Percentiles rank a stretch among this genome's conserved stretches.
These are phyloP conservation scores for Mycotypha africana DNA, from an alignment of 371 early-diverging fungal genomes.

Conservation along the genomic window DNA sequence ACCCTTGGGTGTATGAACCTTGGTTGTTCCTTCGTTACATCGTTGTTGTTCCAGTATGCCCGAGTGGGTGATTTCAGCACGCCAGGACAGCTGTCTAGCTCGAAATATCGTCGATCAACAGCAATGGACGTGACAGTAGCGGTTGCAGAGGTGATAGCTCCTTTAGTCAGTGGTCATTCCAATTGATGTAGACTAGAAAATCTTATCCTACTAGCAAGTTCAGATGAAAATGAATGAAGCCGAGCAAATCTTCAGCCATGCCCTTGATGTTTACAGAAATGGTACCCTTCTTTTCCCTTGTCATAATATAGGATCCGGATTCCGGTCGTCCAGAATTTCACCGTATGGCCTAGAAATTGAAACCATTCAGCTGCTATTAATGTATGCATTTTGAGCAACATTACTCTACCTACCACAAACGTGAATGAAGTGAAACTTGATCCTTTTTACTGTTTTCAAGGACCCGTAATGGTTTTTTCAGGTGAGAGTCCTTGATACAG, in stretches of 20 bases:
- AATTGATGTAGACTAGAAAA: slow-evolving; percentile 6
- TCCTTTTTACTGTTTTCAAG: slow-evolving; percentile 9
- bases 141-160: slow-evolving; percentile 5
- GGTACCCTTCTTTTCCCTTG: slow-evolving; percentile 9
- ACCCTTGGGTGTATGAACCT: no score
- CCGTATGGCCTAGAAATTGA: slow-evolving; percentile 7
- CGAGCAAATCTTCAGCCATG: slow-evolving; percentile 10
- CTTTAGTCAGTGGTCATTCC: slow-evolving; percentile 7
- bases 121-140: no score
- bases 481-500: slow-evolving; percentile 6
- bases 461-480: slow-evolving; percentile 4
- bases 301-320: slow-evolving; percentile 8
- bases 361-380: slow-evolving; percentile 6
- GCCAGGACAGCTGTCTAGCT: no score
- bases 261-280: slow-evolving; percentile 8
- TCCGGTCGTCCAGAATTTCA: slow-evolving; percentile 8
- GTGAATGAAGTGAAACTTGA: slow-evolving; percentile 9
- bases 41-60: no score
- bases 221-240: slow-evolving; percentile 7
- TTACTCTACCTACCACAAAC: slow-evolving; percentile 6
- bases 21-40: no score
- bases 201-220: slow-evolving; percentile 9
- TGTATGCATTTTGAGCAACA: slow-evolving; percentile 5
- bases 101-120: no score
- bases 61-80: no score